Percentiles rank a stretch among this genome's conserved stretches.
Evolutionary conservation across 257 asterid species (phyloP).

Genomic region (Schizonepeta tenuifolia): DNA sequence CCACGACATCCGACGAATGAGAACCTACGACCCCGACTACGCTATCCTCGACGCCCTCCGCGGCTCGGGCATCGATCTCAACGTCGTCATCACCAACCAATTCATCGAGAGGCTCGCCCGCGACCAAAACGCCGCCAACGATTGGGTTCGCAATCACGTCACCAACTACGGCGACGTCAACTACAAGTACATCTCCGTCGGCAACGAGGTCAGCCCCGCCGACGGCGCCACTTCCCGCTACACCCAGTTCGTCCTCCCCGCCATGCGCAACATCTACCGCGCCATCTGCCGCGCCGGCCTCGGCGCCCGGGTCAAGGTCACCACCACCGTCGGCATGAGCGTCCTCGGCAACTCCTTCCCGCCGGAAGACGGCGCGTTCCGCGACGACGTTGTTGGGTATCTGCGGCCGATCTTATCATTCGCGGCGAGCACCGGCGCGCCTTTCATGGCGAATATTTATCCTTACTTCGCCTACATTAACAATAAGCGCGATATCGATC

Average conservation of each 20-base stretch:
- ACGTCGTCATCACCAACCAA: not conserved
- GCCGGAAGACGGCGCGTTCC: slow-evolving; percentile 1
- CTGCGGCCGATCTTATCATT: slow-evolving; percentile 32
- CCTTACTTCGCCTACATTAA: slow-evolving; percentile 42
- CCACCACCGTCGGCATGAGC: slow-evolving; percentile 15
- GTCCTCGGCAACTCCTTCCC: not conserved
- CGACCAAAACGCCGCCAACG: not conserved
- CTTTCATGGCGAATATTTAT: slow-evolving; percentile 43
- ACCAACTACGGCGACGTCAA: not conserved
- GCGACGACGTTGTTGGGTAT: not conserved
- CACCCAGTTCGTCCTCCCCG: not conserved
- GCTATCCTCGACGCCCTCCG: slow-evolving; percentile 12
- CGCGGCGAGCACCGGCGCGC: slow-evolving; percentile 1
- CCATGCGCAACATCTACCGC: not conserved
- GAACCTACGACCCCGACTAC: slow-evolving; percentile 7
- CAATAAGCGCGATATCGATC: not conserved
- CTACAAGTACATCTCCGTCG: slow-evolving; percentile 14
- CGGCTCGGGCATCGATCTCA: slow-evolving; percentile 18
- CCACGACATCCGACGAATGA: not conserved
- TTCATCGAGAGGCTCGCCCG: not conserved
- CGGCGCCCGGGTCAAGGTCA: not conserved
- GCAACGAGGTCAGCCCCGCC: slow-evolving; percentile 20
- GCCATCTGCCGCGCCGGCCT: not conserved
- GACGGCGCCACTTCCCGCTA: not conserved
- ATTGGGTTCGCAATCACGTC: not conserved